phyloP scores from a whole-genome alignment of 768 basidiomycete genomes.

The Lentinula boryana region DNA sequence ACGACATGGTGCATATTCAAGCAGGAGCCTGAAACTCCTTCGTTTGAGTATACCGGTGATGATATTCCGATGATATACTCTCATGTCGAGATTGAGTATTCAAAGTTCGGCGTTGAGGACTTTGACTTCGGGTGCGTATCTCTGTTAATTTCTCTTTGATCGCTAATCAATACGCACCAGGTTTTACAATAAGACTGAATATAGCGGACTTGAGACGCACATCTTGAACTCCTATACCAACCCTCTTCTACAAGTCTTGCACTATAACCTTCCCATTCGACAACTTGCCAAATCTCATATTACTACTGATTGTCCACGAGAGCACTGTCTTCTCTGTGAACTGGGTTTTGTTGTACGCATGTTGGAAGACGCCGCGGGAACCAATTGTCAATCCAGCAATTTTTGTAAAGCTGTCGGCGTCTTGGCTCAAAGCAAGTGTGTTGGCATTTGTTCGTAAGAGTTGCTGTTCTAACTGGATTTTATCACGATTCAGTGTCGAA shows the following conservation, averaged over 20 bases:
- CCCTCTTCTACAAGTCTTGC: conserved; percentile 81
- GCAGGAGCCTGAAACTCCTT: conserved; percentile 49
- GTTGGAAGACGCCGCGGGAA: conserved; percentile 92
- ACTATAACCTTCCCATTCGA: conserved; percentile 76
- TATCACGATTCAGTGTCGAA: conserved; percentile 44
- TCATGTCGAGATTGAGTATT: conserved; percentile 96
- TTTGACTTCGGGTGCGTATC: conserved; percentile 87
- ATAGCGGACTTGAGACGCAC: conserved; percentile 93
- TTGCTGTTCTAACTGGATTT: neutral
- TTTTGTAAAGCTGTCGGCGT: conserved; percentile 93
- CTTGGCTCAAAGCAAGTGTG: conserved; percentile 67
- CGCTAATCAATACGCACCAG: conserved; percentile 28
- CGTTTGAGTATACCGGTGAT: conserved; percentile 45
- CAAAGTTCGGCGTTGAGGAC: conserved; percentile 97
- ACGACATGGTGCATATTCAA: conserved; percentile 13
- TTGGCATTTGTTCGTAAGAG: neutral
- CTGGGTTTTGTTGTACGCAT: conserved; percentile 91
- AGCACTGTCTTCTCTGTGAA: conserved; percentile 94
- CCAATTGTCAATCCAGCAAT: conserved; percentile 94
- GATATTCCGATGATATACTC: conserved; percentile 79
- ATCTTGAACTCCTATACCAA: conserved; percentile 98
- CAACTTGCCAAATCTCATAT: conserved; percentile 87
- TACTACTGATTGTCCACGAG: conserved; percentile 78
- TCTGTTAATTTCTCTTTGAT: neutral
- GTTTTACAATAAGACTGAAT: conserved; percentile 89